Evolutionary conservation across 768 basidiomycete genomes (phyloP), one percentile per base, ranked within the genome.

Genomic region (Albatrellus ellisii): DNA sequence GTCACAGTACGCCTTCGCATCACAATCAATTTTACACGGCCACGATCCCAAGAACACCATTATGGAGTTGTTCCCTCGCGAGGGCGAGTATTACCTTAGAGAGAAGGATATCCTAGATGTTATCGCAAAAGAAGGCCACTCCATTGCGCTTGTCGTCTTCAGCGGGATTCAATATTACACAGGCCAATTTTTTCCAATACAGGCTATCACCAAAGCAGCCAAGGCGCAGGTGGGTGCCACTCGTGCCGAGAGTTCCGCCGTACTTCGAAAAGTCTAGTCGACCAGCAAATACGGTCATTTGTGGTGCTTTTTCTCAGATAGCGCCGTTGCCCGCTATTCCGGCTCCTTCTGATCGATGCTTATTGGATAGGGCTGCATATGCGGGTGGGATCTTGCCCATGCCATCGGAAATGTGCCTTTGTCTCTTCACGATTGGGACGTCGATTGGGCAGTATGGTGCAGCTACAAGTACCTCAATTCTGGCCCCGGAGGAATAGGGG

Each of bases 391-490:
- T 65, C 77, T 97, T 12, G 95, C 95, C 6, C 95, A 99, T 60
- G 94, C 85, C 5, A 72, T 80, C 34, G 95, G 94, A 36, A 99
- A 99, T 60, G 88, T 98, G 26, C 85, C 87, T 27, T 62, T 94
- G 52, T 67, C 73, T 36, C 66, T 99, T 49, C 88, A 94, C 58
- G 84, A 90, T 46, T 99, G 95, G 94, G 67, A 74, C 50, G 83
- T 88, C 52, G 95, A 99, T 60, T 98, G 97, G 57, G 95, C 94
- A 3, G 92, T 92, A 26, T 98, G 94, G 89, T 99, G 95, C 60
- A 85, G 90, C 25, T 99, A 98, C 72, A 98, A 87, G 64, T 99
- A 97, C 59, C 73, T 97, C 45, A 98, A 97, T 63, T 83, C 91
- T 14, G 89, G 94, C 4, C 91, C 95, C 9, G 94, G 94, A 17